Percentiles rank a stretch among this genome's conserved stretches.
phyloP scores from a whole-genome alignment of 345 rosid genomes.

The Linum tenue region DNA sequence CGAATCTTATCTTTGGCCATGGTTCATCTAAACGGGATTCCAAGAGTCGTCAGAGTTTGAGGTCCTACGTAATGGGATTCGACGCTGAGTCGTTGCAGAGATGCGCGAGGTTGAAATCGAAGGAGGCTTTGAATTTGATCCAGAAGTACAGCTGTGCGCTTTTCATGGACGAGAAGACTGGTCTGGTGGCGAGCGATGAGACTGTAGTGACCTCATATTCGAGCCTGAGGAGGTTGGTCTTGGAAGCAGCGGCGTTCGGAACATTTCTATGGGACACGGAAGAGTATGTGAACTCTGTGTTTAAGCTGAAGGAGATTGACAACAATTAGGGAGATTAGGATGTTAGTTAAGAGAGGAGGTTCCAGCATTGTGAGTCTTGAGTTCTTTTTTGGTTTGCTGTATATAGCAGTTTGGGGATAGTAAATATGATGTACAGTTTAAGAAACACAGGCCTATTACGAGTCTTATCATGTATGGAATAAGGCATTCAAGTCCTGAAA shows the following conservation, averaged over 20 bases:
- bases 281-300: conserved; percentile 48
- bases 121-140: conserved; percentile 55
- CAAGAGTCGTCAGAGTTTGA: conserved; percentile 30
- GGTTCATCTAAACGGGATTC: conserved; percentile 19
- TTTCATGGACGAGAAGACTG: conserved; percentile 41
- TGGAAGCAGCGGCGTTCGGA: conserved; percentile 93
- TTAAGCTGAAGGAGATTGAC: conserved; percentile 46
- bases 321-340: background rate
- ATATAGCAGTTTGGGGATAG: background rate
- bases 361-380: background rate
- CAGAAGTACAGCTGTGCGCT: conserved; percentile 72
- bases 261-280: conserved; percentile 92
- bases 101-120: conserved; percentile 60
- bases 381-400: conserved; percentile 11
- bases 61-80: conserved; percentile 54
- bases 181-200: conserved; percentile 28
- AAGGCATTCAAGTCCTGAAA: too few species aligned
- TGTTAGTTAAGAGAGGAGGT: background rate
- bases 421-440: conserved; percentile 17
- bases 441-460: background rate
- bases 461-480: too few species aligned
- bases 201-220: conserved; percentile 64
- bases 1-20: conserved; percentile 22
- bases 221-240: conserved; percentile 73
- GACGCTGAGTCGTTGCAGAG: conserved; percentile 57